phyloP scores from a whole-genome alignment of 352 stramenopile genomes.

The Globisporangium paroecandrum region DNA sequence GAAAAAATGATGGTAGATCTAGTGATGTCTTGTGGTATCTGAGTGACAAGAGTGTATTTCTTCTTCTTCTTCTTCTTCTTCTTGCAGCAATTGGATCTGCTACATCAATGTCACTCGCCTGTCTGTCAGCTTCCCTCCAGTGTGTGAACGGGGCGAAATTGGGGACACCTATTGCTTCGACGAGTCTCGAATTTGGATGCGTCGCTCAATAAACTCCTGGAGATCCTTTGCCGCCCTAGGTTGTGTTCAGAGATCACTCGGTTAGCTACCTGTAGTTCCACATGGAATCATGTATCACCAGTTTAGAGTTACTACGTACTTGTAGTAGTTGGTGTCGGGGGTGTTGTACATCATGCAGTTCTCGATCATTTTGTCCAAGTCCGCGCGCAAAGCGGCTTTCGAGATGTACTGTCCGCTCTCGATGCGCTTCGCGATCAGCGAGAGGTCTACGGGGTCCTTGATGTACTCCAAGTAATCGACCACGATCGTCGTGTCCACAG shows the following conservation, averaged over 20 bases:
- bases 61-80: background rate
- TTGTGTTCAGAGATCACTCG: background rate
- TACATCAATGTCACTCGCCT: background rate
- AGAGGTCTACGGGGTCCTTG: conserved; percentile 92
- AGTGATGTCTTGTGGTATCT: background rate
- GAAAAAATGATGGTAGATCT: background rate
- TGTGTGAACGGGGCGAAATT: too few species aligned
- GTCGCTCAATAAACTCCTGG: conserved; percentile 66
- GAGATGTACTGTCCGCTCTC: conserved; percentile 87
- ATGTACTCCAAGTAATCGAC: conserved; percentile 97
- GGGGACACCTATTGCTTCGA: conserved; percentile 4
- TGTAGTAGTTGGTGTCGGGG: conserved; percentile 94
- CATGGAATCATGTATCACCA: background rate
- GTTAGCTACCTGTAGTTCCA: background rate
- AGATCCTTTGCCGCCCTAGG: conserved; percentile 73
- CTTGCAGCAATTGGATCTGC: background rate
- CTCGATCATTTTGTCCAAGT: conserved; percentile 96
- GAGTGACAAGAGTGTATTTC: background rate
- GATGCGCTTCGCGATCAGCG: conserved; percentile 81
- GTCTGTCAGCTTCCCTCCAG: background rate
- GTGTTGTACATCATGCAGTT: conserved; percentile 99
- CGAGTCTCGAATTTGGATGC: conserved; percentile 52
- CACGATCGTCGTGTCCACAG: conserved; percentile 93
- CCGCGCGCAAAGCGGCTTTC: conserved; percentile 89
- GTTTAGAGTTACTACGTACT: conserved; percentile 54